Base-by-base conservation (phyloP, 192 early-diverging fungal genomes). In the Chytriomyces hyalinus region DNA sequence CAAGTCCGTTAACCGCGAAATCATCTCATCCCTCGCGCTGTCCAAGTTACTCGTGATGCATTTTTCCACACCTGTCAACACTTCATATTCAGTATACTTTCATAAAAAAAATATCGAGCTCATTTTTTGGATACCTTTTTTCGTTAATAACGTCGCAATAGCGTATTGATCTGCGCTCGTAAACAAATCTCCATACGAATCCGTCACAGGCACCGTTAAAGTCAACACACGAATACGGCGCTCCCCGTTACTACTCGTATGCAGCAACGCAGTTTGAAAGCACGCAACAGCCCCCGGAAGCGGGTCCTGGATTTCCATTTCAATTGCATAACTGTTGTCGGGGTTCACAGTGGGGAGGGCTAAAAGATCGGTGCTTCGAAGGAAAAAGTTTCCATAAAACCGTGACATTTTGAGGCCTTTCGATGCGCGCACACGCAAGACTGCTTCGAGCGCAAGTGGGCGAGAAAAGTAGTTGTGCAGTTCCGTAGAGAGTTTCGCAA, bases 371-470 rank as follows among this genome's bases (percentile, higher is more conserved):
- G 95, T 92, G 53, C 94, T 94, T 8, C 96, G 94, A 51, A 99
- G 87, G 84, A 99, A 99, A 80, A 98, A 98, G 91, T 97, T 96
- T 13, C 97, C 97, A 64, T 99, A 95, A 84, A 94, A 98, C 17
- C 93, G 86, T 24, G 91, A 90, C 92, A 97, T 94, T 49, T 91
- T 84, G 51, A 98, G 83, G 0, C 96, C 96, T 79, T 92, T 94
- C 3, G 94, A 94, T 2, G 96, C 94, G 67, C 97, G 91, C 6
- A 99, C 90, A 46, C 97, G 88, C 80, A 98, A 88, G 13, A 98
- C 95, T 8, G 97, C 95, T 77, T 98, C 97, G 49, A 97, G 82
- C 1, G 91, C 95, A 65, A 96, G 85, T 8, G 91, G 87, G 26
- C 92, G 90, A 0, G 92, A 85, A 50, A 98, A 85, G 71, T 93